Evolutionary conservation across 305 asterid genomes (phyloP).

Genomic region (Fraxinus baroniana): DNA sequence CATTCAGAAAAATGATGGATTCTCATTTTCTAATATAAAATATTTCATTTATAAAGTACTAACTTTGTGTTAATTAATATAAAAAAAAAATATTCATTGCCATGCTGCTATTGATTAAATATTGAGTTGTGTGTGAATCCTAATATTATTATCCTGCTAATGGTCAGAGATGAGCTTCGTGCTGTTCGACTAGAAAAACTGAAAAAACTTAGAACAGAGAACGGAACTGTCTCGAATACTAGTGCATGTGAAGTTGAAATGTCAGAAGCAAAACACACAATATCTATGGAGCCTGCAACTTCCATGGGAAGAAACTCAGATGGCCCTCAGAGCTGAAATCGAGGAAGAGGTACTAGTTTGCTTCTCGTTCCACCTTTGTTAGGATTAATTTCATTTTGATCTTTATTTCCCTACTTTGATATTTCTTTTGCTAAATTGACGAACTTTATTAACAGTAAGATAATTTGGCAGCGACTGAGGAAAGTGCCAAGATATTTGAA

Average conservation of each 20-base stretch:
- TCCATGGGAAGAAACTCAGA: conserved; percentile 35
- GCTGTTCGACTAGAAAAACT: conserved; percentile 68
- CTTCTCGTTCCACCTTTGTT: conserved; percentile 19
- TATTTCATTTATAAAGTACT: neutral
- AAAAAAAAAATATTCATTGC: neutral
- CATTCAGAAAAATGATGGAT: neutral
- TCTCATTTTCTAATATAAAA: neutral
- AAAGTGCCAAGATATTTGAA: neutral
- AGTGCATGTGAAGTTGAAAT: conserved; percentile 74
- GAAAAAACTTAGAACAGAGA: conserved; percentile 45
- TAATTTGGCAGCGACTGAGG: conserved; percentile 6
- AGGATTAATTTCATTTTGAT: neutral
- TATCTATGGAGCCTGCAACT: conserved; percentile 30
- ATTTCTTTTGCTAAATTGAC: neutral
- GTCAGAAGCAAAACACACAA: conserved; percentile 63
- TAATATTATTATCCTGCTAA: conserved; percentile 24
- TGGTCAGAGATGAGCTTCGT: conserved; percentile 67
- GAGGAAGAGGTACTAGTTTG: conserved; percentile 34
- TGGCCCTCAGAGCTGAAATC: conserved; percentile 22
- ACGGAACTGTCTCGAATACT: conserved; percentile 38
- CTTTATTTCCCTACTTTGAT: conserved; percentile 1
- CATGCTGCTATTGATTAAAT: neutral
- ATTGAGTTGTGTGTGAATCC: neutral
- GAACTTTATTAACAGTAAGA: neutral
- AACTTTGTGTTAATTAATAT: neutral